phyloP scores from a whole-genome alignment of 352 stramenopile genomes.

The Phytophthora megakarya region DNA sequence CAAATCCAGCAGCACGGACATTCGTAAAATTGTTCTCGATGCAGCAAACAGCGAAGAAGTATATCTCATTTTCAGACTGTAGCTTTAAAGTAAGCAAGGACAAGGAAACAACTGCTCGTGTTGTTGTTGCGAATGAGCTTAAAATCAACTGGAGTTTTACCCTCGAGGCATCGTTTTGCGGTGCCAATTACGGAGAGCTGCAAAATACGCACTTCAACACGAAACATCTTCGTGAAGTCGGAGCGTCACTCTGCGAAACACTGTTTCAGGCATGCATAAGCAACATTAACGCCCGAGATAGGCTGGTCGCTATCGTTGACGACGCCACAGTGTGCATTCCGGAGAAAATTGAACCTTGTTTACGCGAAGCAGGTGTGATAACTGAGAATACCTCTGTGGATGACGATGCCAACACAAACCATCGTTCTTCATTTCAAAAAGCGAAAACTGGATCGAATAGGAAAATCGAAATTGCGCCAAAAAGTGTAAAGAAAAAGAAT shows the following conservation, averaged over 20 bases:
- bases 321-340: conserved; percentile 45
- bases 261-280: conserved; percentile 49
- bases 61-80: conserved; percentile 69
- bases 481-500: conserved; percentile 23
- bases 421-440: conserved; percentile 23
- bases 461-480: conserved; percentile 25
- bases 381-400: conserved; percentile 13
- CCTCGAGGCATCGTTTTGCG: conserved; percentile 89
- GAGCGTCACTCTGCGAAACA: conserved; percentile 53
- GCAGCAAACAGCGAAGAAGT: conserved; percentile 71
- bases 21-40: conserved; percentile 78
- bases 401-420: conserved; percentile 16
- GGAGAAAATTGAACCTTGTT: conserved; percentile 38
- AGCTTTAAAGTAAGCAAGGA: conserved; percentile 85
- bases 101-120: conserved; percentile 81
- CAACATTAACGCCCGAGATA: conserved; percentile 41
- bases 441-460: conserved; percentile 24
- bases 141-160: conserved; percentile 83
- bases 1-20: conserved; percentile 67
- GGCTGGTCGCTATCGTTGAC: conserved; percentile 34
- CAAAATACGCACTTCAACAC: conserved; percentile 74
- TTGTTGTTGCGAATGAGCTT: conserved; percentile 83
- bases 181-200: conserved; percentile 69
- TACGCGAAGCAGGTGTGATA: conserved; percentile 41
- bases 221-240: conserved; percentile 54